phyloP scores from a whole-genome alignment of 148 eudicot species.

The Rheum nobile region DNA sequence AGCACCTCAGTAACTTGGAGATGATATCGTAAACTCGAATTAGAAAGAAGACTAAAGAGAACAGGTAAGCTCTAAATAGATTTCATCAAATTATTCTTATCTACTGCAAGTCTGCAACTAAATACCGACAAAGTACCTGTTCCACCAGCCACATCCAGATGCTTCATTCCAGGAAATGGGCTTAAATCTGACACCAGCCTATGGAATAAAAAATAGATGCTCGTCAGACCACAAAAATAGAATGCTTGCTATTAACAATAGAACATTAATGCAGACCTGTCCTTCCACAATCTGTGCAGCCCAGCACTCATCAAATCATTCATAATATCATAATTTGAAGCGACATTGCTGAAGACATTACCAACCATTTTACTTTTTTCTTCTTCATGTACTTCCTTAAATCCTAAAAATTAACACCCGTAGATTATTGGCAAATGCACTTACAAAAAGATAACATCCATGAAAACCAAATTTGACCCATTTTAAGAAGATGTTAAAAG shows the following conservation, averaged over 20 bases:
- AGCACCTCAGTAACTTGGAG: not conserved
- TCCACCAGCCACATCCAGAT: conserved; percentile 97
- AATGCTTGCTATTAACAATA: not conserved
- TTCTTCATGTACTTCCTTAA: conserved; percentile 75
- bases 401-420: conserved; percentile 36
- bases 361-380: conserved; percentile 86
- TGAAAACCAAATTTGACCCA: not conserved
- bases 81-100: not conserved
- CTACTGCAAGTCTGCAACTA: too few relatives aligned
- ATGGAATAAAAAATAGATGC: conserved; percentile 1
- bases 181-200: conserved; percentile 79
- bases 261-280: conserved; percentile 38
- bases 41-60: not conserved
- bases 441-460: not conserved
- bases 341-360: conserved; percentile 82
- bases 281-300: conserved; percentile 88
- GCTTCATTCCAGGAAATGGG: conserved; percentile 98
- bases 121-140: conserved; percentile 40
- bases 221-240: not conserved
- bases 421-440: not conserved
- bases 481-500: not conserved
- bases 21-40: not conserved
- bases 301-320: conserved; percentile 96
- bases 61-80: too few relatives aligned
- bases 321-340: conserved; percentile 86